A percentile compares a stretch with the other conserved stretches of the same genome.
Conservation (phyloP, 228 moss, liverwort and hornwort genomes). For the Sphagnum fallax region DNA sequence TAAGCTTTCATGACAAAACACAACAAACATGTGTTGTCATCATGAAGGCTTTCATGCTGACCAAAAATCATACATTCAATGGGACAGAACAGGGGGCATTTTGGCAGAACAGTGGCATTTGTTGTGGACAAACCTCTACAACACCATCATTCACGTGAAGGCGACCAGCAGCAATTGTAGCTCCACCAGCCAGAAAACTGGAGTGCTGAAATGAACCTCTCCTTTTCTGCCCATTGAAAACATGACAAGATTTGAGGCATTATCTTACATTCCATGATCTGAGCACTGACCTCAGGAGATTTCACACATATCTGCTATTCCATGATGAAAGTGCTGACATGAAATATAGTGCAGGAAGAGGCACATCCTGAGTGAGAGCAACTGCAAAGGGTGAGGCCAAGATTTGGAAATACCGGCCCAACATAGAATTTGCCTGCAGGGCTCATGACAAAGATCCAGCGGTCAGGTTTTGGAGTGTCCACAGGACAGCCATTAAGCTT, state of each 20-base stretch:
- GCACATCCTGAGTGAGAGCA: too few relatives aligned
- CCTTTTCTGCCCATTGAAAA: constrained; percentile 51
- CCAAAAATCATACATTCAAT: not conserved
- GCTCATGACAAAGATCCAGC: constrained; percentile 97
- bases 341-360: too few relatives aligned
- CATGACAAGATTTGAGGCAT: not conserved
- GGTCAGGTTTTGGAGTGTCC: constrained; percentile 78
- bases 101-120: not conserved
- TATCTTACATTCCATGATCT: not conserved
- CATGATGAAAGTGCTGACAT: too few relatives aligned
- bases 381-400: too few relatives aligned
- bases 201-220: constrained; percentile 93
- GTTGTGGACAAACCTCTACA: constrained; percentile 46
- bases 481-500: constrained; percentile 50
- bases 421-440: constrained; percentile 75
- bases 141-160: constrained; percentile 68
- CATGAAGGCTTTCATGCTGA: too few relatives aligned
- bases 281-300: too few relatives aligned
- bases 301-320: too few relatives aligned
- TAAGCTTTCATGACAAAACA: constrained; percentile 25
- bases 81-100: not conserved
- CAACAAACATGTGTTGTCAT: too few relatives aligned
- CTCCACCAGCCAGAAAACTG: constrained; percentile 94
- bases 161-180: constrained; percentile 80
- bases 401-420: constrained; percentile 46